phyloP scores from a whole-genome alignment of 176 grass and related monocot genomes.

The Metroxylon sagu region DNA sequence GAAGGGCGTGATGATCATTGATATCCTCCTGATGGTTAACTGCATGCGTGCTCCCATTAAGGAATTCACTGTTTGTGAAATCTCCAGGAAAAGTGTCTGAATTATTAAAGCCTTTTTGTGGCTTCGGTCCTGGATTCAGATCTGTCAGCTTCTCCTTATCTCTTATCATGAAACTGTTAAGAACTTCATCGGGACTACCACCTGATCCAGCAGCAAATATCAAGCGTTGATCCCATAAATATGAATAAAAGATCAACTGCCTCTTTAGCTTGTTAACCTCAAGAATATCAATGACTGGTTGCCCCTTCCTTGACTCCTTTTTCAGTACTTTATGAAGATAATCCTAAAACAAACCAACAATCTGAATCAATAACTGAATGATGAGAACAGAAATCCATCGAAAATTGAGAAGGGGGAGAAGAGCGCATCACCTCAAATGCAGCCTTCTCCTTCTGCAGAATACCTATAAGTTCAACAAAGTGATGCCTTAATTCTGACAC shows the following conservation, averaged over 20 bases:
- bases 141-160: slow-evolving; percentile 41
- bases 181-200: slow-evolving; percentile 17
- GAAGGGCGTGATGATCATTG: slow-evolving; percentile 19
- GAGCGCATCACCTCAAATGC: slow-evolving; percentile 59
- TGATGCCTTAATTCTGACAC: slow-evolving; percentile 27
- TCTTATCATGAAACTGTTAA: slow-evolving; percentile 23
- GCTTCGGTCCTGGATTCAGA: slow-evolving; percentile 29
- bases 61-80: slow-evolving; percentile 25
- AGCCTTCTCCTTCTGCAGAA: slow-evolving; percentile 59
- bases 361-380: slow-evolving; percentile 12
- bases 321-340: slow-evolving; percentile 62
- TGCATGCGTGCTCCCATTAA: slow-evolving; percentile 25
- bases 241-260: slow-evolving; percentile 77
- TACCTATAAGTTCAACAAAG: slow-evolving; percentile 58
- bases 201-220: slow-evolving; percentile 43
- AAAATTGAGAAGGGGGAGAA: slow-evolving; percentile 16
- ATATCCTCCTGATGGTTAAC: slow-evolving; percentile 12
- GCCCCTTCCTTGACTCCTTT: slow-evolving; percentile 52
- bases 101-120: slow-evolving; percentile 30
- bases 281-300: slow-evolving; percentile 66
- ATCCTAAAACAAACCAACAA: slow-evolving; percentile 37
- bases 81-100: slow-evolving; percentile 23
- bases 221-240: slow-evolving; percentile 79
- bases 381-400: background rate
- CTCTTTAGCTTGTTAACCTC: slow-evolving; percentile 86